A percentile compares a stretch with the other conserved stretches of the same genome.
phyloP scores from a whole-genome alignment of 495 filamentous ascomycete genomes.

The Trichoderma gamsii region DNA sequence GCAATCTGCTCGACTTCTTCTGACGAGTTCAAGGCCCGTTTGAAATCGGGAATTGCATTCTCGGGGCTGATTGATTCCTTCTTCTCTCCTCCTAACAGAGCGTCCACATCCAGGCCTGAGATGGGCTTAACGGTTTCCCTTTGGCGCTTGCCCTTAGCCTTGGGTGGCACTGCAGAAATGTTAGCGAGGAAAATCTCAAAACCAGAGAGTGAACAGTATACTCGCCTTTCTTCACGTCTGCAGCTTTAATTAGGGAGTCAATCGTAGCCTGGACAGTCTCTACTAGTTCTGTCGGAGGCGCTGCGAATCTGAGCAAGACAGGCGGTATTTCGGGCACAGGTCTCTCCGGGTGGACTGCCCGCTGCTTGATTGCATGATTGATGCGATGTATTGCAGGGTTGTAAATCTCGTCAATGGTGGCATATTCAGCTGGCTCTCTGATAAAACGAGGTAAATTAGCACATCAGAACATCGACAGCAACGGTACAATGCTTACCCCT shows the following conservation, averaged over 20 bases:
- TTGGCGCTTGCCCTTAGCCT: slow-evolving; percentile 66
- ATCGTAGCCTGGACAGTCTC: slow-evolving; percentile 51
- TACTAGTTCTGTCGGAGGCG: slow-evolving; percentile 63
- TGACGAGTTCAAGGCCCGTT: slow-evolving; percentile 56
- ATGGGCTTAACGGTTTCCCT: slow-evolving; percentile 71
- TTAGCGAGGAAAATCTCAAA: slow-evolving; percentile 23
- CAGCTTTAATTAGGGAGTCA: slow-evolving; percentile 56
- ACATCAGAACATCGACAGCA: not conserved
- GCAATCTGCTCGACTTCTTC: slow-evolving; percentile 56
- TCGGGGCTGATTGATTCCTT: slow-evolving; percentile 59
- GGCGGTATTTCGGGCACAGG: slow-evolving; percentile 60
- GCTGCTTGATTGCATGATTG: slow-evolving; percentile 73
- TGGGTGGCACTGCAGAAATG: slow-evolving; percentile 65
- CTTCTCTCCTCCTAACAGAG: slow-evolving; percentile 56
- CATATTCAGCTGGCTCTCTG: slow-evolving; percentile 65
- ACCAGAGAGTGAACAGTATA: slow-evolving; percentile 1
- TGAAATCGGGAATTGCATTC: slow-evolving; percentile 91
- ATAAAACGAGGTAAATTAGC: not conserved
- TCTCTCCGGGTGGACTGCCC: slow-evolving; percentile 68
- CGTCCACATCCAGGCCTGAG: slow-evolving; percentile 83
- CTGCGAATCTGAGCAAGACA: slow-evolving; percentile 66
- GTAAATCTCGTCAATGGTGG: slow-evolving; percentile 75
- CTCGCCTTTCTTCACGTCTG: slow-evolving; percentile 82
- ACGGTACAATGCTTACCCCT: slow-evolving; percentile 50
- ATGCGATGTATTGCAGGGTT: slow-evolving; percentile 91